Percentiles rank a stretch among this genome's conserved stretches.
Evolutionary conservation across 805 yeast genomes (phyloP).

Genomic region (Naumovozyma baii): DNA sequence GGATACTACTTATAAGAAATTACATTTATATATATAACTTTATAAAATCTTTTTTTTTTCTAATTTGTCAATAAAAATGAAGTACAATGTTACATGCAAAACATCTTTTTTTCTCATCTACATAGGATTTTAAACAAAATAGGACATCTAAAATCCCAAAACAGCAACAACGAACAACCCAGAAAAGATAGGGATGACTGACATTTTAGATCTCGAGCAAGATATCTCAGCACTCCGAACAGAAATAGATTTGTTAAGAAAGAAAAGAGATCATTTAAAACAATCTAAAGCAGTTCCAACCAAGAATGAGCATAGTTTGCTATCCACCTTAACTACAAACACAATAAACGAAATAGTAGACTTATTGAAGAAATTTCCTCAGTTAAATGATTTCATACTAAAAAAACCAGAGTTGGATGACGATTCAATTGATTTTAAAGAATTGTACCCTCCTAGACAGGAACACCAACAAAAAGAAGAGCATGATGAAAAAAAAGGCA

Average conservation of each 20-base stretch:
- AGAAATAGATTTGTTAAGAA: constrained; percentile 19
- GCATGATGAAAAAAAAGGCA: not conserved
- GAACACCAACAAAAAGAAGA: too few species aligned
- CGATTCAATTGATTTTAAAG: not conserved
- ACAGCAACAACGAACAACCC: not conserved
- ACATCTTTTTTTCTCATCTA: too few species aligned
- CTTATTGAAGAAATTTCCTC: constrained; percentile 18
- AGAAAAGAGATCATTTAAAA: constrained; percentile 10
- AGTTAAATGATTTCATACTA: constrained; percentile 13
- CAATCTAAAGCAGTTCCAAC: constrained; percentile 1
- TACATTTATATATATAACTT: too few species aligned
- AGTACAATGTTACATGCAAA: too few species aligned
- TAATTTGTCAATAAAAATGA: too few species aligned
- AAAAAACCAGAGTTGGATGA: constrained; percentile 1
- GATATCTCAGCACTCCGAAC: constrained; percentile 30
- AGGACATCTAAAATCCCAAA: too few species aligned
- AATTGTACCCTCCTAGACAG: not conserved
- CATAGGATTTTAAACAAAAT: too few species aligned
- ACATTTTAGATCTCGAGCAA: constrained; percentile 26
- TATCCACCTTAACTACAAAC: not conserved
- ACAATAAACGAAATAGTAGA: constrained; percentile 13
- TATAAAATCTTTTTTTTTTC: too few species aligned
- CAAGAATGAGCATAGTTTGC: constrained; percentile 2
- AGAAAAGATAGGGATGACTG: too few species aligned
- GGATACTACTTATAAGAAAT: too few species aligned